A percentile compares a stretch with the other conserved stretches of the same genome.
Evolutionary conservation across 371 early-diverging fungal genomes (phyloP).

Genomic region (Lichtheimia ornata): DNA sequence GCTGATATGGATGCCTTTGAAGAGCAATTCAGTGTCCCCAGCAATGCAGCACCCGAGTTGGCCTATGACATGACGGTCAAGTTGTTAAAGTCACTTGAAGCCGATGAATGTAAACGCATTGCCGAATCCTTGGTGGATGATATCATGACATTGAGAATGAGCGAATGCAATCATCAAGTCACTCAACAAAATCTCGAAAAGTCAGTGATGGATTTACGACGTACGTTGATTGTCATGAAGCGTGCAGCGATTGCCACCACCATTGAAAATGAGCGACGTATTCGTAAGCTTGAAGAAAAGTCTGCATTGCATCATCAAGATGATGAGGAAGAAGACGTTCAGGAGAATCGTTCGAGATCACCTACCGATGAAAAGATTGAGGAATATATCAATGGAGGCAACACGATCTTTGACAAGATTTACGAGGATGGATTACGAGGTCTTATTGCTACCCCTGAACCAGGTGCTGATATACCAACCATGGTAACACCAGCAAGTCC

Average conservation of each 20-base stretch:
- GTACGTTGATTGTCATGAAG: conserved; percentile 79
- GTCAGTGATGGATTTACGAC: conserved; percentile 68
- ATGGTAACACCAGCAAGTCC: not conserved
- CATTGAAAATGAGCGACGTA: conserved; percentile 76
- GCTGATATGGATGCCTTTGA: conserved; percentile 56
- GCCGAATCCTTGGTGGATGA: conserved; percentile 77
- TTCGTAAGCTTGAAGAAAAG: conserved; percentile 58
- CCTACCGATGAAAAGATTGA: conserved; percentile 36
- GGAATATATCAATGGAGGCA: conserved; percentile 49
- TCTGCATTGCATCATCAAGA: not conserved
- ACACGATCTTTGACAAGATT: conserved; percentile 62
- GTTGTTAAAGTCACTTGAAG: conserved; percentile 68
- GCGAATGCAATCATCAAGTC: conserved; percentile 62
- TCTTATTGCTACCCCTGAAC: conserved; percentile 24
- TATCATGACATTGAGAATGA: conserved; percentile 65
- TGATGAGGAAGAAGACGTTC: not conserved
- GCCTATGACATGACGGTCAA: conserved; percentile 64
- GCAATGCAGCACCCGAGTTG: conserved; percentile 54
- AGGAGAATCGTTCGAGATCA: not conserved
- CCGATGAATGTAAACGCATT: conserved; percentile 69
- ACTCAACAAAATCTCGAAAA: conserved; percentile 69
- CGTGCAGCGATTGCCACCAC: conserved; percentile 77
- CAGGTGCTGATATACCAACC: conserved; percentile 11
- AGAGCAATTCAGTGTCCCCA: conserved; percentile 53
- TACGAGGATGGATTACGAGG: conserved; percentile 60